Base-by-base conservation (phyloP, 2,329 filamentous ascomycete genomes). In the Paecilomyces formosus region DNA sequence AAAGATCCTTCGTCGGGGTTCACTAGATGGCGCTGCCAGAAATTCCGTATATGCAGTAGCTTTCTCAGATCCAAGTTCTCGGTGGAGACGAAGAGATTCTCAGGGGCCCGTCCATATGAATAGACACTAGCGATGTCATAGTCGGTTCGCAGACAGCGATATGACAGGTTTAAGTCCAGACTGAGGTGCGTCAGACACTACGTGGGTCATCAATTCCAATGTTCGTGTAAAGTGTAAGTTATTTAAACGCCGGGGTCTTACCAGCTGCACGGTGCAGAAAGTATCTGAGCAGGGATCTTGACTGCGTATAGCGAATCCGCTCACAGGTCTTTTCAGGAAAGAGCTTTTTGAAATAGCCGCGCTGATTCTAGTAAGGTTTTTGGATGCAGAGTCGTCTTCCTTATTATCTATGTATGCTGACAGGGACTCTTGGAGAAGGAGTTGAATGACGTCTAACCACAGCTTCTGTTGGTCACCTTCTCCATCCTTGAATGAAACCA, bases 21-120 rank as follows among this genome's bases (percentile, higher is more conserved):
- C 9, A 73, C 65, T 7, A 78, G 58, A 61, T 78, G 74, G 3
- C 70, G 67, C 35, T 75, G 71, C 74, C 74, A 78, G 59, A 77
- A 78, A 58, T 74, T 74, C 13, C 74, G 70, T 18, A 77, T 71
- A 45, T 76, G 70, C 24, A 77, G 57, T n/a, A 77, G 53, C 7
- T 63, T 66, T 26, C 62, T 21, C 3, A 75, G 61, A 50, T 75
- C 62, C 3, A 75, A 58, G 1, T 60, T 55, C 0, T 62, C 57
- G 2, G 63, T 56, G 3, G 59, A 33, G 21, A 70, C 62, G 13
- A 68, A 61, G 3, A 65, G 58, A 2, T 31, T 52, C 6, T 45
- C 55, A 12, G 49, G 22, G 8, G 54, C 28, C 1, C 45, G 15
- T 5, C 28, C 50, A 33, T 63, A 65, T 28, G 64, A 64, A 45